phyloP scores from a whole-genome alignment of 2,329 filamentous ascomycete species.

The Setomelanomma holmii region DNA sequence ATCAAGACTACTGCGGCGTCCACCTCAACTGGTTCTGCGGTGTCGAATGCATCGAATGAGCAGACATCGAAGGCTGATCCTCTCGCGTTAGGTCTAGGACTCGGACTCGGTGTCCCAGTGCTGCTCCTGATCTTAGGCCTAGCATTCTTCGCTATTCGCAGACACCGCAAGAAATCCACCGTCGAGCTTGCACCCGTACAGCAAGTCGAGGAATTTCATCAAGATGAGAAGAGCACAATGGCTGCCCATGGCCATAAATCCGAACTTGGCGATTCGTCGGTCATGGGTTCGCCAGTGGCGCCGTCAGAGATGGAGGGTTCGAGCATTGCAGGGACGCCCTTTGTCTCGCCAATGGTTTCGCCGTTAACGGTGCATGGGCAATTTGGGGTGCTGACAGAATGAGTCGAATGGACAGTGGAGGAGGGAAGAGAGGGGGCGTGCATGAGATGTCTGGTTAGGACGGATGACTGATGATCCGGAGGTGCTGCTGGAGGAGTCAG shows the following conservation, averaged over 20 bases:
- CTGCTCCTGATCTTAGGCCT: neutral
- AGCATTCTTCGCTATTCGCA: neutral
- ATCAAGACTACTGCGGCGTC: neutral
- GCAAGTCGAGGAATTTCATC: neutral
- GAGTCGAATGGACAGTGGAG: neutral
- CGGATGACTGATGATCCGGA: too few relatives aligned
- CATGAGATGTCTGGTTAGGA: neutral
- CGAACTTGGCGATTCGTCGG: neutral
- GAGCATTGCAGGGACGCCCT: neutral
- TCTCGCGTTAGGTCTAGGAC: neutral
- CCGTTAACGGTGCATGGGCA: neutral
- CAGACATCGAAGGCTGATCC: neutral
- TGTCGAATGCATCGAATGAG: neutral
- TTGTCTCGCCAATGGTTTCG: neutral
- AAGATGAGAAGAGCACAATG: neutral
- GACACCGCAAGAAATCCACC: neutral
- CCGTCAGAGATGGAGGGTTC: slow-evolving; percentile 1
- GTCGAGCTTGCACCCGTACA: neutral
- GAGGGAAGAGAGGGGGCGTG: neutral
- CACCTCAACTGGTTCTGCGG: neutral
- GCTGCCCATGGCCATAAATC: neutral
- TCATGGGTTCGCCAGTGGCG: neutral
- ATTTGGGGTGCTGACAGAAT: neutral
- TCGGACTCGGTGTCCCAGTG: slow-evolving; percentile 1
- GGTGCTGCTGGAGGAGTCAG: too few relatives aligned